Evolutionary conservation across 2,329 filamentous ascomycete species (phyloP), one percentile per base, ranked within the genome.

Genomic region (Xylaria multiplex): DNA sequence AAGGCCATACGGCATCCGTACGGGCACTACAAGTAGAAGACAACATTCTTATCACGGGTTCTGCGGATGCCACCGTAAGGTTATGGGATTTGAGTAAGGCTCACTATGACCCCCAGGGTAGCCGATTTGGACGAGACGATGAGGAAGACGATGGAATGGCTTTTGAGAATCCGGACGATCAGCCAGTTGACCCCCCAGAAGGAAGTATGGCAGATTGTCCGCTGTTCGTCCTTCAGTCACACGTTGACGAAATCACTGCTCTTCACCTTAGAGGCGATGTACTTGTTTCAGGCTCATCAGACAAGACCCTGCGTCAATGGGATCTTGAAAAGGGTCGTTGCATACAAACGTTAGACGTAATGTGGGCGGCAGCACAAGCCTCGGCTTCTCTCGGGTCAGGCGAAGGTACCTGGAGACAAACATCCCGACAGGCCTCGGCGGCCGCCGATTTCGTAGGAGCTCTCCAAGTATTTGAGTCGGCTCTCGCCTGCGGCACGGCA

Each of bases 281-380:
- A 0, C 86, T 99, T 16, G 93, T 99, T 37, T 99, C 96, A 1
- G 96, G 96, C 13, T 98, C 95, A 7, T 91, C 96, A 0, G 96
- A 99, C 81, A 99, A 99, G 84, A 99, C 96, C 1, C 84, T 99
- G 62, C 90, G 96, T 50, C 96, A 99, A 78, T 99, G 96, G 96
- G 96, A 99, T 82, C 85, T 99, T 56, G 92, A 95, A 74, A 97
- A 94, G 78, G 96, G 96, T n/a, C 91, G 96, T 55, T 98, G 96
- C 78, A 92, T 99, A 60, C 96, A 99, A 80, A 99, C 96, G 2
- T 84, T 99, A 55, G 96, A 99, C 79, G 95, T 99, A 6, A 91
- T 99, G 78, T 99, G 96, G 96, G 96, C 96, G 9, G 94, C 96
- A 4, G 94, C 96, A 2, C 94, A 97, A 81, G 93, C 93, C 13